Percentiles rank a stretch among this genome's conserved stretches.
Evolutionary conservation across 2,329 filamentous ascomycete species (phyloP).

Genomic region (Aspergillus pseudoglaucus): DNA sequence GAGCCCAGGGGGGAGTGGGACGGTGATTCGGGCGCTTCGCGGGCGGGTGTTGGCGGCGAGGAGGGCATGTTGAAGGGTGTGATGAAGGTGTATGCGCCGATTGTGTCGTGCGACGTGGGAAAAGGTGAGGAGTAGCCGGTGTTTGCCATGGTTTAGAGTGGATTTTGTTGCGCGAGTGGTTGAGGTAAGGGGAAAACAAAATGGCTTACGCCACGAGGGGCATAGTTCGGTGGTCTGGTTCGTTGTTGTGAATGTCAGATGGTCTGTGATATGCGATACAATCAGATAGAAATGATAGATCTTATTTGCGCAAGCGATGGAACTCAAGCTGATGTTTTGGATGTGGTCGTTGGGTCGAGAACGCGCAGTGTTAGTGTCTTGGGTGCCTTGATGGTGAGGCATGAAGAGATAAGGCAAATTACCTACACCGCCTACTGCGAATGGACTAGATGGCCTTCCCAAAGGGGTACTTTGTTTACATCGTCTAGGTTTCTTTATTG

Average conservation of each 20-base stretch:
- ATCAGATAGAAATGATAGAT: too few species aligned
- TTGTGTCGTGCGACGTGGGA: constrained; percentile 36
- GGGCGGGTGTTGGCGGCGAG: constrained; percentile 22
- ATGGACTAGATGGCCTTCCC: too few species aligned
- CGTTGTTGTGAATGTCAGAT: neutral
- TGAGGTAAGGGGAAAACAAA: constrained; percentile 1
- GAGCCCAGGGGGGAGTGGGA: constrained; percentile 7
- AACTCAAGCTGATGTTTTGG: too few species aligned
- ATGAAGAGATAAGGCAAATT: too few species aligned
- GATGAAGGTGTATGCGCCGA: constrained; percentile 34
- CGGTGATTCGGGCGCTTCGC: constrained; percentile 7
- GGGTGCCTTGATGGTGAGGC: too few species aligned
- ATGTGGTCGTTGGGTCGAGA: too few species aligned
- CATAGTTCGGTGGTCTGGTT: constrained; percentile 5
- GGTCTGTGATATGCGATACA: too few species aligned
- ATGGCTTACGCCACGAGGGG: neutral
- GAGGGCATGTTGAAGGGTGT: constrained; percentile 33
- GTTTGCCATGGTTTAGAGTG: constrained; percentile 29
- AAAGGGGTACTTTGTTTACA: too few species aligned
- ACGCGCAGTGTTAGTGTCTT: too few species aligned
- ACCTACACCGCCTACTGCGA: too few species aligned
- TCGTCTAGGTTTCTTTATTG: too few species aligned
- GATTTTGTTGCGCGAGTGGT: neutral
- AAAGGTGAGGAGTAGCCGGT: constrained; percentile 33
- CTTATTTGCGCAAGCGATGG: too few species aligned